Conservation (phyloP, 805 yeast genomes). For the Saturnispora mendoncae region DNA sequence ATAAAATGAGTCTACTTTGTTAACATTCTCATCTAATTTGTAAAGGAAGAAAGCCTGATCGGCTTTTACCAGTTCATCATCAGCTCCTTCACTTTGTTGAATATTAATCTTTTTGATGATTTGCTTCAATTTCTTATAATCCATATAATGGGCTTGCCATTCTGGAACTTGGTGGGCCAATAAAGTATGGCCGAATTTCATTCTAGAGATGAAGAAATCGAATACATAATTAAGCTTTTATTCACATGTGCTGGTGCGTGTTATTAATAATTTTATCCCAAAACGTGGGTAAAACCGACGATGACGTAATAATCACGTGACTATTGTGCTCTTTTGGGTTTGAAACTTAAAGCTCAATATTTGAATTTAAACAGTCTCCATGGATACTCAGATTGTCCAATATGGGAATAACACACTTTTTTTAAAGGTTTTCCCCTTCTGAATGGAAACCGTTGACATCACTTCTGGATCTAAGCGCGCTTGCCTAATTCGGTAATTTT, state of each 20-base stretch:
- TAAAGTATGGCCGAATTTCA: constrained; percentile 80
- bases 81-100: constrained; percentile 35
- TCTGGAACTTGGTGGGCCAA: constrained; percentile 87
- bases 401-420: too few species aligned
- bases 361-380: too few species aligned
- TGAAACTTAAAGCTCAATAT: too few species aligned
- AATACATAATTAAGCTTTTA: not conserved
- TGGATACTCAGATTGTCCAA: too few species aligned
- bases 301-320: too few species aligned
- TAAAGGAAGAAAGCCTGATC: constrained; percentile 62
- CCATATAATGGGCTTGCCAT: constrained; percentile 77
- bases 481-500: constrained; percentile 10
- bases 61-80: constrained; percentile 35
- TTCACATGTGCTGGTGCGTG: not conserved
- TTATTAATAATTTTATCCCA: not conserved
- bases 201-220: constrained; percentile 17
- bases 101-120: constrained; percentile 57
- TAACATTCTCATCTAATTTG: constrained; percentile 72
- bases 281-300: too few species aligned
- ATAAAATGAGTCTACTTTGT: constrained; percentile 72
- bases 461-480: constrained; percentile 8
- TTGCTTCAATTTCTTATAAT: constrained; percentile 77
- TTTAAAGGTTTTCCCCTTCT: not conserved
- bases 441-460: not conserved
- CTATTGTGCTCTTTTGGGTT: too few species aligned